These are phyloP conservation scores for Xylariaceae sp. DNA, from an alignment of 2,329 filamentous ascomycete species.

Conservation along the genomic window DNA sequence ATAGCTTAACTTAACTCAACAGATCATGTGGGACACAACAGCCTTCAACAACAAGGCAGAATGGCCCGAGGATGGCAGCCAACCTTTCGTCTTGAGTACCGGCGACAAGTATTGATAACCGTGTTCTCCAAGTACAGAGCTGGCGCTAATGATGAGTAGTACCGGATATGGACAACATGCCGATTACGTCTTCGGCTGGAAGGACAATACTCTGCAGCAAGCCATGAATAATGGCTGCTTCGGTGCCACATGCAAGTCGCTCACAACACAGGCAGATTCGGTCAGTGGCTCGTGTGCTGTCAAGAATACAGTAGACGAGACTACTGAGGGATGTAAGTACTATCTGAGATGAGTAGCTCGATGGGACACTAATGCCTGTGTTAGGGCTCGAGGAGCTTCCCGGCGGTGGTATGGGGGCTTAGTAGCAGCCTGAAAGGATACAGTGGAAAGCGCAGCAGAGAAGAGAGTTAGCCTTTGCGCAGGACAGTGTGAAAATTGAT, in stretches of 20 bases:
- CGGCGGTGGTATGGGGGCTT: constrained; percentile 24
- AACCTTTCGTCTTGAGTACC: constrained; percentile 33
- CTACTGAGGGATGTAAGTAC: constrained; percentile 36
- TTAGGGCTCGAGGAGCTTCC: constrained; percentile 24
- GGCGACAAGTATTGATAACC: constrained; percentile 30
- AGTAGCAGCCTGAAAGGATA: too few relatives aligned
- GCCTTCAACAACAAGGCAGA: constrained; percentile 26
- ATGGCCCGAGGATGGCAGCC: constrained; percentile 29
- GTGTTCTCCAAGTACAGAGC: neutral
- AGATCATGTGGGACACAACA: constrained; percentile 30
- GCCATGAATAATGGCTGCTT: constrained; percentile 37
- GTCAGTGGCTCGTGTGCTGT: constrained; percentile 29
- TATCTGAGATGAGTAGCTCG: neutral
- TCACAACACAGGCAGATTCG: constrained; percentile 30
- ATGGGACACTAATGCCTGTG: neutral
- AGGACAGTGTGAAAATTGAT: too few relatives aligned
- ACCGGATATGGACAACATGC: constrained; percentile 35
- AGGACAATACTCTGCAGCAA: constrained; percentile 30
- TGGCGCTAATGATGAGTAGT: constrained; percentile 6
- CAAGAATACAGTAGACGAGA: constrained; percentile 34
- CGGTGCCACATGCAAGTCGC: constrained; percentile 31
- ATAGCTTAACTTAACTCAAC: neutral
- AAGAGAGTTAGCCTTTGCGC: too few relatives aligned
- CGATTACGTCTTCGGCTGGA: constrained; percentile 38
- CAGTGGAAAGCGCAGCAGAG: too few relatives aligned